Evolutionary conservation across 2,329 filamentous ascomycete species (phyloP).

Genomic region (Aspergillus pseudoviridinutans): DNA sequence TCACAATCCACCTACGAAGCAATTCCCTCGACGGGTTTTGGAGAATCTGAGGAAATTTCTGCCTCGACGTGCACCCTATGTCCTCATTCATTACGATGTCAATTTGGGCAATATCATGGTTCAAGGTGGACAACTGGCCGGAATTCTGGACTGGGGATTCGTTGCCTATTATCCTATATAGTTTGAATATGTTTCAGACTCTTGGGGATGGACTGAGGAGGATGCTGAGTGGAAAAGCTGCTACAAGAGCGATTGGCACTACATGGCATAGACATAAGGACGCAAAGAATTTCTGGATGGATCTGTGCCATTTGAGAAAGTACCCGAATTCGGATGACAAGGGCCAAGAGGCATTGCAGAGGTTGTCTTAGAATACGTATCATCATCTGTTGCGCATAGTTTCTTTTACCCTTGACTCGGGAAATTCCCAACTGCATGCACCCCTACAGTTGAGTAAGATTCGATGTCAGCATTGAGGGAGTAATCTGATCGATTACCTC

Average conservation of each 20-base stretch:
- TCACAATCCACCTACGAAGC: neutral
- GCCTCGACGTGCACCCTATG: conserved; percentile 19
- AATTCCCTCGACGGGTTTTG: conserved; percentile 11
- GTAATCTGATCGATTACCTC: no score
- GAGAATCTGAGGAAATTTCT: conserved; percentile 18
- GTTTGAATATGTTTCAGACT: conserved; percentile 33
- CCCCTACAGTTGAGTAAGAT: no score
- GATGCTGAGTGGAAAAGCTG: conserved; percentile 24
- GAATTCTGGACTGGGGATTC: conserved; percentile 31
- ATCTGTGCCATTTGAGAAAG: conserved; percentile 14
- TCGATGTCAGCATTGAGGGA: no score
- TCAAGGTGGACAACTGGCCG: conserved; percentile 16
- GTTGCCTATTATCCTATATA: conserved; percentile 26
- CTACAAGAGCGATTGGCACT: conserved; percentile 15
- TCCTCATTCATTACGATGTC: conserved; percentile 25
- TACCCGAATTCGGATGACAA: conserved; percentile 19
- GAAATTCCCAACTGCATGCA: no score
- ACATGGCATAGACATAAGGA: conserved; percentile 15
- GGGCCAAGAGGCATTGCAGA: conserved; percentile 13
- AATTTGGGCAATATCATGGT: conserved; percentile 26
- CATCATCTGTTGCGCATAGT: no score
- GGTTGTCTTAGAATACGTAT: neutral
- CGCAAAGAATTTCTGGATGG: conserved; percentile 18
- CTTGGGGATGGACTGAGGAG: conserved; percentile 15
- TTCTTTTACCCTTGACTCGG: no score